Base-by-base conservation (phyloP, 2,329 filamentous ascomycete genomes). In the Fusarium acutatum region DNA sequence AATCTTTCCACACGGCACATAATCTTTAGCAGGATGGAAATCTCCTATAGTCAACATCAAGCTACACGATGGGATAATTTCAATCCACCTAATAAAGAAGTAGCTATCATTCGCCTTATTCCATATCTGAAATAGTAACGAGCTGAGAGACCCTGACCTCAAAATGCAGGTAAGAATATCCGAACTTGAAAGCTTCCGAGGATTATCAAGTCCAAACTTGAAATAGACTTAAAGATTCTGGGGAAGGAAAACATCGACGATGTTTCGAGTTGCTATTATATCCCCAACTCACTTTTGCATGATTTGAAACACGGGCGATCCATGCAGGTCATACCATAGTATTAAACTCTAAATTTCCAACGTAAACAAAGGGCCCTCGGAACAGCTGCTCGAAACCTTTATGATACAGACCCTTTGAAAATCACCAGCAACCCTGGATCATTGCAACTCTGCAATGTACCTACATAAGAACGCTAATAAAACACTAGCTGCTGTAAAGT, bases 291-390 rank as follows among this genome's bases (percentile, higher is more conserved):
- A 28, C 37, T 20, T 44, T 47, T 40, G 41, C 59, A 30, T 43
- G 38, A 47, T 65, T 62, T 57, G 60, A 65, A 58, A 60, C 43
- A 44, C 26, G 17, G 61, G 40, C 47, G 65, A 75, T 68, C 59
- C 49, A 64, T 69, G 65, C 46, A 59, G 59, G 50, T 52, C 40
- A 65, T 65, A 34, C 43, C 17, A 52, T 52, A 52, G 49, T 35
- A 52, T 35, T 37, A 32, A 69, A 58, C 35, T 53, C 62, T 62
- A 54, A 67, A n/a, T 34, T 35, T 26, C n/a, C 49, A 66, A 65
- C 37, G 37, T 35, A 56, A 57, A 46, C 17, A 47, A 20, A 46
- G 8, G 40, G 28, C 41, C 9, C 20, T 41, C 34, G 30, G 46
- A 43, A 35, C 24, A 35, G 34, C 32, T 44, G 37, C 47, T 40